Evolutionary conservation across 2,329 filamentous ascomycete species (phyloP).

Genomic region (Knufia fluminis): DNA sequence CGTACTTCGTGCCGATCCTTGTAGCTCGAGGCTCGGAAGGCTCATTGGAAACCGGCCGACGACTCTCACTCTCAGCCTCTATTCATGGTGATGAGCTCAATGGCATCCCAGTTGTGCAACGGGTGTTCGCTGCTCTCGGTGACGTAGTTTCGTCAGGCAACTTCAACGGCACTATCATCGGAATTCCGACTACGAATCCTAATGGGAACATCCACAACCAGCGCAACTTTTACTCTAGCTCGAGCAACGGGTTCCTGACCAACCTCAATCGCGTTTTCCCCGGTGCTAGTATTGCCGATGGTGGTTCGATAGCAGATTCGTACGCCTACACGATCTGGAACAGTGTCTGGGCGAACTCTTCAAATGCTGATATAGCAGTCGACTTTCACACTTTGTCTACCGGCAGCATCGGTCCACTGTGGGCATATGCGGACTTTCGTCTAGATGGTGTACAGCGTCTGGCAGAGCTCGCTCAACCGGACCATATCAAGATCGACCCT

Average conservation of each 20-base stretch:
- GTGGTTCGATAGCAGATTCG: conserved; percentile 1
- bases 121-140: conserved; percentile 6
- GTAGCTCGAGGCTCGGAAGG: conserved; percentile 9
- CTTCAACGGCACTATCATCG: conserved; percentile 6
- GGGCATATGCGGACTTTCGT: conserved; percentile 9
- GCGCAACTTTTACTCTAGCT: conserved; percentile 7
- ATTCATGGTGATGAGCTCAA: conserved; percentile 12
- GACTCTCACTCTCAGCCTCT: conserved; percentile 7
- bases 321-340: conserved; percentile 10
- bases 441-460: conserved; percentile 7
- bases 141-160: conserved; percentile 1
- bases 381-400: conserved; percentile 10
- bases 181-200: conserved; percentile 4
- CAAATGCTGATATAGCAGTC: conserved; percentile 11
- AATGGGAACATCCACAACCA: conserved; percentile 8
- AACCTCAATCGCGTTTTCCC: conserved; percentile 11
- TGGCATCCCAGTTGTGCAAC: conserved; percentile 11
- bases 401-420: conserved; percentile 8
- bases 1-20: conserved; percentile 10
- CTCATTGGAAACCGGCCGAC: conserved; percentile 7
- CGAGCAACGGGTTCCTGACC: conserved; percentile 6
- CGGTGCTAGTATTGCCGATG: conserved; percentile 2
- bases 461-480: conserved; percentile 7
- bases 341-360: conserved; percentile 10
- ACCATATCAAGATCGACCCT: conserved; percentile 11